Conservation (phyloP, 2,329 filamentous ascomycete species). For the Epichloe sibirici region DNA sequence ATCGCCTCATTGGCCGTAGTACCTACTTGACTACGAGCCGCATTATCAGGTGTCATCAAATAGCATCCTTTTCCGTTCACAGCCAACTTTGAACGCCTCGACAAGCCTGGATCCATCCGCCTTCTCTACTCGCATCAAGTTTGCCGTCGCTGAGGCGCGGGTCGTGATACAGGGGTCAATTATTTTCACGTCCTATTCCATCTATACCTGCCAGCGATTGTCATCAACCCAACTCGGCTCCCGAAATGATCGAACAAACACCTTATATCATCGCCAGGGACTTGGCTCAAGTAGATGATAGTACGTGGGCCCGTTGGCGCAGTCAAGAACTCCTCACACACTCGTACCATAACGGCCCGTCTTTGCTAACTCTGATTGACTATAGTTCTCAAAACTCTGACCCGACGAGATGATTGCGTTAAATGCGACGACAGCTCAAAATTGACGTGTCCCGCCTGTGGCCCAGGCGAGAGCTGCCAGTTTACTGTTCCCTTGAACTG, state of each 20-base stretch:
- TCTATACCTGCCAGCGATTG: neutral
- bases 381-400: conserved; percentile 19
- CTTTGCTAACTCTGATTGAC: neutral
- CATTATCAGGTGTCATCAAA: neutral
- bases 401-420: conserved; percentile 32
- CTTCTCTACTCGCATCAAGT: neutral
- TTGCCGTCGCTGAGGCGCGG: neutral
- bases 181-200: neutral
- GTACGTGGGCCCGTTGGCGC: conserved; percentile 13
- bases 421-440: conserved; percentile 30
- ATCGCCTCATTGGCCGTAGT: neutral
- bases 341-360: neutral
- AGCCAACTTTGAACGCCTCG: neutral
- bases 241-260: conserved; percentile 7
- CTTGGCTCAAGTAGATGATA: conserved; percentile 18
- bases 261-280: conserved; percentile 13
- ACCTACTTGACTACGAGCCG: conserved; percentile 5
- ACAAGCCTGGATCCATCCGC: neutral
- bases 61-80: neutral
- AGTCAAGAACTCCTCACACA: neutral
- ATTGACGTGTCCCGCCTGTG: conserved; percentile 34
- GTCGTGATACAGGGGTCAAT: neutral
- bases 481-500: conserved; percentile 34
- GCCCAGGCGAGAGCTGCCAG: conserved; percentile 29
- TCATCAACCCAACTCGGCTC: neutral